Percentiles rank a stretch among this genome's conserved stretches.
Evolutionary conservation across 2,329 filamentous ascomycete species (phyloP).

Genomic region (Lojkania enalia): DNA sequence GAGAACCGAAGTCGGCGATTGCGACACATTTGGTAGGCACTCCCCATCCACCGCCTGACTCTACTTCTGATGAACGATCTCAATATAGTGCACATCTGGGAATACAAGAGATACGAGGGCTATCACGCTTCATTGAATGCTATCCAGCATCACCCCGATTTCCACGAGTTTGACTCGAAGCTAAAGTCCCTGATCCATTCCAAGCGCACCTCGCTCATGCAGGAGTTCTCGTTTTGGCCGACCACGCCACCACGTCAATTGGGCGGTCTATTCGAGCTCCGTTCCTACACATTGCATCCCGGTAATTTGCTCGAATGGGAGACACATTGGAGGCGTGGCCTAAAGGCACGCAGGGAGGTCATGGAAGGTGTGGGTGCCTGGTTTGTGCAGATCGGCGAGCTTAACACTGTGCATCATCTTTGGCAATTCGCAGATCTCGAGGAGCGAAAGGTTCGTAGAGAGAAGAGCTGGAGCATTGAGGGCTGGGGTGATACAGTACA

Average conservation of each 20-base stretch:
- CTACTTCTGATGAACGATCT: conserved; percentile 12
- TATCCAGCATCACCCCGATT: conserved; percentile 82
- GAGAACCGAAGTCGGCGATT: conserved; percentile 96
- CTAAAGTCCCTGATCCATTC: conserved; percentile 82
- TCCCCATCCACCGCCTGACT: not conserved
- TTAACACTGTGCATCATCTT: conserved; percentile 96
- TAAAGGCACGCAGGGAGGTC: conserved; percentile 88
- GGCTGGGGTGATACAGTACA: conserved; percentile 98
- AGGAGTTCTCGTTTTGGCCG: conserved; percentile 99
- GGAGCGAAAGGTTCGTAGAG: conserved; percentile 84
- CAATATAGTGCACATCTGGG: conserved; percentile 93
- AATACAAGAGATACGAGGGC: conserved; percentile 95
- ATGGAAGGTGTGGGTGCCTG: conserved; percentile 99
- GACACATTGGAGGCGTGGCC: conserved; percentile 91
- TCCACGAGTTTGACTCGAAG: conserved; percentile 78
- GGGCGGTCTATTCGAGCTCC: conserved; percentile 91
- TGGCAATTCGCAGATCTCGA: conserved; percentile 99
- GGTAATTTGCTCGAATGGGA: conserved; percentile 98
- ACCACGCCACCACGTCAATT: conserved; percentile 87
- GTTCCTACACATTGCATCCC: conserved; percentile 94
- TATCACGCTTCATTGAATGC: conserved; percentile 90
- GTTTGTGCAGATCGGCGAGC: conserved; percentile 97
- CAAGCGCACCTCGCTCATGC: conserved; percentile 92
- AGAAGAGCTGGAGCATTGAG: conserved; percentile 93
- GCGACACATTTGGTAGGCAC: conserved; percentile 85